Percentiles rank a stretch among this genome's conserved stretches.
phyloP scores from a whole-genome alignment of 768 basidiomycete genomes.

The Pholiota conissans region DNA sequence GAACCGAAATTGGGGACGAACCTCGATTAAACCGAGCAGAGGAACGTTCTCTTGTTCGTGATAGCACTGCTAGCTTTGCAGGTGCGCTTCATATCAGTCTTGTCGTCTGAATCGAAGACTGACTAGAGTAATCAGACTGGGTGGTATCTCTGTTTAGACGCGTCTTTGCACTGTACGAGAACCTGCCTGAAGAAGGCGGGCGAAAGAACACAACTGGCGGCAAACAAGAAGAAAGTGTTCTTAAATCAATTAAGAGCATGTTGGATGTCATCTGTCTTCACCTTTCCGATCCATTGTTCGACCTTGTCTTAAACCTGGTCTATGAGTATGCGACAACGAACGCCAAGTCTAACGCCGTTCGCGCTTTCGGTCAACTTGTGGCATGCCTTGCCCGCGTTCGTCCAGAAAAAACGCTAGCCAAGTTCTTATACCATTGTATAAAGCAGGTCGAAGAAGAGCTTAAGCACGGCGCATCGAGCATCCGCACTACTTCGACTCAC shows the following conservation, averaged over 20 bases:
- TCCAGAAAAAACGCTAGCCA: conserved; percentile 73
- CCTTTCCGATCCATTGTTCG: conserved; percentile 76
- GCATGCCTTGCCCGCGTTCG: conserved; percentile 79
- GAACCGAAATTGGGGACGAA: conserved; percentile 40
- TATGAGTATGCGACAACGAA: conserved; percentile 88
- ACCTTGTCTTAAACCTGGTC: conserved; percentile 81
- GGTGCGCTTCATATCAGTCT: conserved; percentile 40
- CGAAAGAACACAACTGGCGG: conserved; percentile 82
- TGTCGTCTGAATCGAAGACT: neutral
- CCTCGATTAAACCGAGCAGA: conserved; percentile 58
- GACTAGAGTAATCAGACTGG: conserved; percentile 56
- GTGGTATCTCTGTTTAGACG: conserved; percentile 75
- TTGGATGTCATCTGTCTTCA: conserved; percentile 82
- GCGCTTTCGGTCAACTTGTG: conserved; percentile 86
- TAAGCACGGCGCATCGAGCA: conserved; percentile 86
- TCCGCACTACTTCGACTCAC: conserved; percentile 76
- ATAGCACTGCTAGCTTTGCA: conserved; percentile 78
- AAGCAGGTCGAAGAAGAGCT: conserved; percentile 82
- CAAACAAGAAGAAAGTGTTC: conserved; percentile 75
- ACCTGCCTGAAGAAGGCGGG: conserved; percentile 94
- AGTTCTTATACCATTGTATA: conserved; percentile 78
- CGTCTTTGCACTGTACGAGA: conserved; percentile 82
- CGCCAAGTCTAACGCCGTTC: conserved; percentile 87
- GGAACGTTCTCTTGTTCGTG: conserved; percentile 70
- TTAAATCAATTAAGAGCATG: conserved; percentile 79